Conservation (phyloP, 306 rosid genomes). For the Casuarina equisetifolia region DNA sequence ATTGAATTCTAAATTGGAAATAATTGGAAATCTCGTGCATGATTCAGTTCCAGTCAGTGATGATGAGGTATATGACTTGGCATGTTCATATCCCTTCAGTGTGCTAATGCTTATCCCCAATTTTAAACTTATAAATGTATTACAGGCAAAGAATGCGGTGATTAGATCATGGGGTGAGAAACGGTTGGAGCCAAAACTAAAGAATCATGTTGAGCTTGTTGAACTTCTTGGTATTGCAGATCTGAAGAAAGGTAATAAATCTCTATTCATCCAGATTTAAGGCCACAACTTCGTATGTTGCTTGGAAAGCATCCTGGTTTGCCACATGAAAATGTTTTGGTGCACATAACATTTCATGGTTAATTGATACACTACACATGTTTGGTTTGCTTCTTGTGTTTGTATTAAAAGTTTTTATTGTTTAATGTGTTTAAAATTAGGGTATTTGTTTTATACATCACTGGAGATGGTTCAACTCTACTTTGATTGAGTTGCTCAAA, state of each 20-base stretch:
- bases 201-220: too few species aligned
- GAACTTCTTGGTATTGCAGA: neutral
- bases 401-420: neutral
- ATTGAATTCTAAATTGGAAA: too few species aligned
- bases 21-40: too few species aligned
- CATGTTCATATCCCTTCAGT: neutral
- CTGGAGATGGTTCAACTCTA: neutral
- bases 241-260: conserved; percentile 57
- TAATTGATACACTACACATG: neutral
- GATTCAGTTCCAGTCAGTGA: too few species aligned
- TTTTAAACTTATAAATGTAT: neutral
- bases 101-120: neutral
- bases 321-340: neutral
- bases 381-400: neutral
- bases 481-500: neutral
- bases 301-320: neutral
- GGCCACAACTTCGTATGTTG: neutral
- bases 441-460: neutral
- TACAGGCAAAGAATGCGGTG: neutral
- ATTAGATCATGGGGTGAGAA: too few species aligned
- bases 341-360: neutral
- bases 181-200: too few species aligned
- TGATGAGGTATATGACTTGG: conserved; percentile 51
- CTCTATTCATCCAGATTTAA: neutral
- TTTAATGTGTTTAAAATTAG: neutral